phyloP scores from a whole-genome alignment of 1,284 basidiomycete species.

The Volvariella surrecta region DNA sequence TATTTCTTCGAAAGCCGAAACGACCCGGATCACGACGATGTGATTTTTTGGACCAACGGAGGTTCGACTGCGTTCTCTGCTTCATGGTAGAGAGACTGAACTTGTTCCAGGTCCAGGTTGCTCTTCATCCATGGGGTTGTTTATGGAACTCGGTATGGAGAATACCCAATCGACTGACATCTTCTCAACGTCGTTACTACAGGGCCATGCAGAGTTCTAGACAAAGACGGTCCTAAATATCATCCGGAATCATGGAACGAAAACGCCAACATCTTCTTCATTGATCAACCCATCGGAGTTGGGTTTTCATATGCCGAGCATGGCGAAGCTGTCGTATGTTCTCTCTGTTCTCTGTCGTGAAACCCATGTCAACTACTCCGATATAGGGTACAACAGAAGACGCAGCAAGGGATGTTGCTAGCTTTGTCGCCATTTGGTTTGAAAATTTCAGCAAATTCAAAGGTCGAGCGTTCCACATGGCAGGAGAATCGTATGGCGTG shows the following conservation, averaged over 20 bases:
- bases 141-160: constrained; percentile 51
- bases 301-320: constrained; percentile 72
- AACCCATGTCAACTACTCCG: too few relatives aligned
- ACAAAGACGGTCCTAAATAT: constrained; percentile 34
- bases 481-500: constrained; percentile 66
- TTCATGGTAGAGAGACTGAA: neutral
- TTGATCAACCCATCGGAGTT: constrained; percentile 58
- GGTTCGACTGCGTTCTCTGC: constrained; percentile 24
- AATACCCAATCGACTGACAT: neutral
- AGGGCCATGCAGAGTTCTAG: constrained; percentile 43
- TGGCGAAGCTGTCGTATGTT: constrained; percentile 50
- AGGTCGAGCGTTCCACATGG: constrained; percentile 61
- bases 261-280: constrained; percentile 63
- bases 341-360: neutral
- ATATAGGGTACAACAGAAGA: constrained; percentile 51
- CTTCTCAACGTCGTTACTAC: neutral
- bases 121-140: constrained; percentile 48
- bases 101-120: constrained; percentile 40
- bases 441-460: constrained; percentile 63
- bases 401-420: constrained; percentile 59
- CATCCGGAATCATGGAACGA: constrained; percentile 62
- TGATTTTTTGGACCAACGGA: constrained; percentile 63
- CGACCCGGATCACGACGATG: constrained; percentile 56
- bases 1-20: constrained; percentile 80
- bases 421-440: constrained; percentile 67